Conservation (phyloP, 169 alveolate species). For the Eimeria brunetti region DNA sequence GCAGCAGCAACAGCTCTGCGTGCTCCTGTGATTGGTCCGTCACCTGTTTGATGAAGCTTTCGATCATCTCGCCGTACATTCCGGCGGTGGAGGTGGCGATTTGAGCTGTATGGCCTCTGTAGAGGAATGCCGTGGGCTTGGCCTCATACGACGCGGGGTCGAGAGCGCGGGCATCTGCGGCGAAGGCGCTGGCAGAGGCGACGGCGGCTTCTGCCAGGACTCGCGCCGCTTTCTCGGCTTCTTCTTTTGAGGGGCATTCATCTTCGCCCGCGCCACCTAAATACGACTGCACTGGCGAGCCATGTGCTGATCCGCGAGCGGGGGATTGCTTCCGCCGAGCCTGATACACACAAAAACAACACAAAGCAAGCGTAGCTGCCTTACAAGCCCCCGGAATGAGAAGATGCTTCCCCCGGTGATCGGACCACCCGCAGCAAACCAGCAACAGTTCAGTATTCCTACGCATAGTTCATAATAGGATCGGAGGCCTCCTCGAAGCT, state of each 20-base stretch:
- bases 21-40: not conserved
- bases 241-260: slow-evolving; percentile 33
- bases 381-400: not conserved
- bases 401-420: not conserved
- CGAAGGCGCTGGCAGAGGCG: slow-evolving; percentile 37
- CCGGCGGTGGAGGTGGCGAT: slow-evolving; percentile 91
- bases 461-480: not conserved
- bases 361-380: not conserved
- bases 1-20: not conserved
- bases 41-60: slow-evolving; percentile 82
- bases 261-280: not conserved
- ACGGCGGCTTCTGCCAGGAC: slow-evolving; percentile 40
- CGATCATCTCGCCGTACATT: slow-evolving; percentile 92
- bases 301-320: not conserved
- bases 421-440: not conserved
- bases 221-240: slow-evolving; percentile 16
- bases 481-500: not conserved
- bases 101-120: slow-evolving; percentile 84
- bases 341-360: not conserved
- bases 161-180: slow-evolving; percentile 47
- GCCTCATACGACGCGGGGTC: slow-evolving; percentile 42
- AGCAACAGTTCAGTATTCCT: not conserved
- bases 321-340: slow-evolving; percentile 30
- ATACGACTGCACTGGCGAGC: not conserved
- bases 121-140: slow-evolving; percentile 83